phyloP scores from a whole-genome alignment of 129 eudicot species.

The Chrysanthemum seticuspe region DNA sequence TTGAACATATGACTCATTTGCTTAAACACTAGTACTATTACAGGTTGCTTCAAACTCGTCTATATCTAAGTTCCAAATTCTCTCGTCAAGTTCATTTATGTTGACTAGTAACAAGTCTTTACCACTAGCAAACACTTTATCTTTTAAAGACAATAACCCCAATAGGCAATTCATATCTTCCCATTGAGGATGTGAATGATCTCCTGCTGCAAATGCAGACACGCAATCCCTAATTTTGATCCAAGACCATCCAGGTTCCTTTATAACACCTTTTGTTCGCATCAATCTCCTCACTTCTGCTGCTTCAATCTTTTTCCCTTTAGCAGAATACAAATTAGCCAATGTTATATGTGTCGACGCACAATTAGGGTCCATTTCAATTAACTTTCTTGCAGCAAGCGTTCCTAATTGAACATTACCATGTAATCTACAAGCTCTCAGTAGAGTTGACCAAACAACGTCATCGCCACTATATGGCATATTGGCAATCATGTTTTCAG shows the following conservation, averaged over 20 bases:
- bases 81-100: constrained; percentile 29
- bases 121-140: constrained; percentile 24
- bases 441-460: constrained; percentile 86
- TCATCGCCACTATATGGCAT: constrained; percentile 72
- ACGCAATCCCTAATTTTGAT: constrained; percentile 60
- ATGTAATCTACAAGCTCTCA: constrained; percentile 67
- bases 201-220: constrained; percentile 82
- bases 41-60: constrained; percentile 5
- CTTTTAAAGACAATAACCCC: constrained; percentile 41
- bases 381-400: constrained; percentile 58
- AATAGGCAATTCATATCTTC: constrained; percentile 49
- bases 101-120: constrained; percentile 27
- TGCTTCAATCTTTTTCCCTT: constrained; percentile 74
- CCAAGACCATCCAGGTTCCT: constrained; percentile 98
- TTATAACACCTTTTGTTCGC: constrained; percentile 68
- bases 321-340: constrained; percentile 75
- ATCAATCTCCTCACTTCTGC: constrained; percentile 74
- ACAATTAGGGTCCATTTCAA: constrained; percentile 64
- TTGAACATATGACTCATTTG: constrained; percentile 49
- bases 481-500: constrained; percentile 65
- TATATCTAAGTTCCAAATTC: constrained; percentile 10
- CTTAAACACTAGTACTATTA: background rate
- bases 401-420: constrained; percentile 70
- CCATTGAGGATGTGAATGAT: constrained; percentile 53
- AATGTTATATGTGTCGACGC: constrained; percentile 71